phyloP scores from a whole-genome alignment of 768 basidiomycete genomes.

The Amanita polypyramis region DNA sequence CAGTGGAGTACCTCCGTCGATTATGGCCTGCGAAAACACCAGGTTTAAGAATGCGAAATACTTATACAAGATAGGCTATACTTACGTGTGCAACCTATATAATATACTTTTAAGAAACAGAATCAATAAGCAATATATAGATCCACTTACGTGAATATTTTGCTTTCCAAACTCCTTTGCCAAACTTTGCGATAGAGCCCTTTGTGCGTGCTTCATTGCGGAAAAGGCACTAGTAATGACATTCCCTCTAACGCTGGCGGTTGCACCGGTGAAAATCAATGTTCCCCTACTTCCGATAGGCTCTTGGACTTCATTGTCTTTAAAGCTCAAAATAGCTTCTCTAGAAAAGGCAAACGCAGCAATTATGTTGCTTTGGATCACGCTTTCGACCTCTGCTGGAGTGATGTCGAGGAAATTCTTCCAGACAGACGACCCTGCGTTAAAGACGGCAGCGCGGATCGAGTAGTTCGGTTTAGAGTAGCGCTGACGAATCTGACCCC shows the following conservation, averaged over 20 bases:
- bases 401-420: slow-evolving; percentile 60
- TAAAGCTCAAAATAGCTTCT: slow-evolving; percentile 48
- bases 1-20: slow-evolving; percentile 46
- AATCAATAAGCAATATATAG: not conserved
- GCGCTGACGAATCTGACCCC: slow-evolving; percentile 31
- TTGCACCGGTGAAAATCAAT: slow-evolving; percentile 66
- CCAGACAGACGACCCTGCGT: slow-evolving; percentile 46
- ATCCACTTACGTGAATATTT: slow-evolving; percentile 51
- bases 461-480: slow-evolving; percentile 38
- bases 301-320: slow-evolving; percentile 40
- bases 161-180: slow-evolving; percentile 68
- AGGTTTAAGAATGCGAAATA: not conserved
- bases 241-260: slow-evolving; percentile 57
- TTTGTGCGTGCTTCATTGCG: slow-evolving; percentile 50
- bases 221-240: slow-evolving; percentile 49
- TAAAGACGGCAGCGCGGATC: slow-evolving; percentile 56
- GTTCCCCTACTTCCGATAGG: slow-evolving; percentile 48
- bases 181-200: slow-evolving; percentile 60
- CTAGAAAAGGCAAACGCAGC: slow-evolving; percentile 57
- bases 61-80: slow-evolving; percentile 7
- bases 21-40: slow-evolving; percentile 36
- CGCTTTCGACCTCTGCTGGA: slow-evolving; percentile 41
- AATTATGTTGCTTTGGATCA: slow-evolving; percentile 41
- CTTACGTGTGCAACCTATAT: slow-evolving; percentile 55
- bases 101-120: not conserved